Percentiles rank a stretch among this genome's conserved stretches.
phyloP scores from a whole-genome alignment of 768 basidiomycete species.

The Agaricus subrufescens region DNA sequence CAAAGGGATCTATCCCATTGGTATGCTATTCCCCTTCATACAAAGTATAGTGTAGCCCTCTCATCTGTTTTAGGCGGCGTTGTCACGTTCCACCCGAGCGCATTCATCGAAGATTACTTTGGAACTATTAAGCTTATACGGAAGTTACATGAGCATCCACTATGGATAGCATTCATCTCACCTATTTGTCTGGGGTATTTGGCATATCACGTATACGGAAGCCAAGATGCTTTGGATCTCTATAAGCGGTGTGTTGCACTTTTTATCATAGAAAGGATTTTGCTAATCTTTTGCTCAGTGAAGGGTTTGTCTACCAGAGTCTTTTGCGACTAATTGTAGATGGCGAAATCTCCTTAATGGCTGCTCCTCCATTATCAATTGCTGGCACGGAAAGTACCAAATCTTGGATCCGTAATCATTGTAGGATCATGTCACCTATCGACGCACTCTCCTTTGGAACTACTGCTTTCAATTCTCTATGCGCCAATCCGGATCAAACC shows the following conservation, averaged over 20 bases:
- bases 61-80: conserved; percentile 51
- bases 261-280: neutral
- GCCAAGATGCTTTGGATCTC: conserved; percentile 34
- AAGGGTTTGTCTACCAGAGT: conserved; percentile 31
- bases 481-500: conserved; percentile 24
- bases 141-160: conserved; percentile 51
- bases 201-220: conserved; percentile 29
- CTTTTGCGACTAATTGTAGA: conserved; percentile 48
- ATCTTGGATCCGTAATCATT: conserved; percentile 37
- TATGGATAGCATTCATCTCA: conserved; percentile 66
- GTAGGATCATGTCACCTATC: conserved; percentile 26
- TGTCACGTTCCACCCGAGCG: conserved; percentile 63
- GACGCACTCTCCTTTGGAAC: conserved; percentile 42
- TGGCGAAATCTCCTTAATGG: conserved; percentile 50
- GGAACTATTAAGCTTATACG: conserved; percentile 44
- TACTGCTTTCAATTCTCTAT: conserved; percentile 31
- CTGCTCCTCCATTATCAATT: conserved; percentile 38
- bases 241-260: conserved; percentile 22
- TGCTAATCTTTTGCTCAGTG: conserved; percentile 22
- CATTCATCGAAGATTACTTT: conserved; percentile 48
- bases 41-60: neutral
- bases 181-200: conserved; percentile 59
- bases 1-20: conserved; percentile 62
- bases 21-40: conserved; percentile 30
- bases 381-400: conserved; percentile 14